Conservation (phyloP, 2,329 filamentous ascomycete genomes). For the Beauveria sp. region DNA sequence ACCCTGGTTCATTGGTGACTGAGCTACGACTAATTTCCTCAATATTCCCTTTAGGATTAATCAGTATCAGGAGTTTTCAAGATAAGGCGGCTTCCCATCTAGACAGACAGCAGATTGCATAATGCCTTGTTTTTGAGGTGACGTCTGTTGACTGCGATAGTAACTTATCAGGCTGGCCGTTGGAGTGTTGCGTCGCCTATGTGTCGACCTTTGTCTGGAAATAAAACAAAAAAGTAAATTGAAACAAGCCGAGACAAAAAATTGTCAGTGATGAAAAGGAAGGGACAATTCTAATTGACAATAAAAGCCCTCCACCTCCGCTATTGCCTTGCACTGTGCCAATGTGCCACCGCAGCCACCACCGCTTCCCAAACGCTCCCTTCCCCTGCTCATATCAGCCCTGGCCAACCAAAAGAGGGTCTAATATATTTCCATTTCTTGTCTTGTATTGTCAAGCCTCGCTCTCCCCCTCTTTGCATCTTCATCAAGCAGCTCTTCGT, state of each 20-base stretch:
- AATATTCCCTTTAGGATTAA: neutral
- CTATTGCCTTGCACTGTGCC: neutral
- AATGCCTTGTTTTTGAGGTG: too few species aligned
- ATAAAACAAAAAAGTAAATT: too few species aligned
- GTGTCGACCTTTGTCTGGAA: too few species aligned
- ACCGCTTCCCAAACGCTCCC: neutral
- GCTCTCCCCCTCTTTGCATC: conserved; percentile 8
- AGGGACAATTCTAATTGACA: too few species aligned
- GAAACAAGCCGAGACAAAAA: neutral
- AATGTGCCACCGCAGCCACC: neutral
- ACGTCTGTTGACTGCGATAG: too few species aligned
- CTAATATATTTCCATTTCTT: conserved; percentile 5
- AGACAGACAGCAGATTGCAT: too few species aligned
- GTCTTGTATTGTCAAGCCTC: neutral
- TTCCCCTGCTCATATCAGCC: conserved; percentile 1
- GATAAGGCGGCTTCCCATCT: too few species aligned
- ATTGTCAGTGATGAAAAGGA: too few species aligned
- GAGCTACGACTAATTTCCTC: conserved; percentile 1
- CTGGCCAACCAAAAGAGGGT: conserved; percentile 3
- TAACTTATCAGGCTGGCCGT: too few species aligned
- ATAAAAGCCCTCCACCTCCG: neutral
- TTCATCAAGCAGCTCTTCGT: conserved; percentile 2
- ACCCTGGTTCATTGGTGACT: conserved; percentile 8
- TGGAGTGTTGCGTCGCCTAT: too few species aligned
- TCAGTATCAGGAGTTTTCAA: too few species aligned